Evolutionary conservation across 2,329 filamentous ascomycete species (phyloP).

Genomic region (Fulvia fulva): DNA sequence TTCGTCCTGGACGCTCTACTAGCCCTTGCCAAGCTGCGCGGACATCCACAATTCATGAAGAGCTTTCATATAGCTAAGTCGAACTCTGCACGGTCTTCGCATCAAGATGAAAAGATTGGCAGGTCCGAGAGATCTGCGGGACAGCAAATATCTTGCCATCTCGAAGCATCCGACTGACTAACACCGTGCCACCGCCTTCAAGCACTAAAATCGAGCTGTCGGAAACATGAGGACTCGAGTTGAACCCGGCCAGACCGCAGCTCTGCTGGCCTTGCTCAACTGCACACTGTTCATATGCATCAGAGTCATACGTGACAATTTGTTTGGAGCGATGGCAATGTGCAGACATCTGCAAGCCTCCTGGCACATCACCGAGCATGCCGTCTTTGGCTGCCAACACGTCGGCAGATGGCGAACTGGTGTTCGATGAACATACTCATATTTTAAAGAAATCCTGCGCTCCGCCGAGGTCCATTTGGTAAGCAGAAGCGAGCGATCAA

Average conservation of each 20-base stretch:
- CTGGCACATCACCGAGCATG: slow-evolving; percentile 21
- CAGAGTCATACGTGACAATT: slow-evolving; percentile 25
- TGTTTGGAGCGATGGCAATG: slow-evolving; percentile 18
- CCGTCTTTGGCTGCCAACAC: slow-evolving; percentile 19
- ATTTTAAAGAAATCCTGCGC: slow-evolving; percentile 22
- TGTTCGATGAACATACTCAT: slow-evolving; percentile 22
- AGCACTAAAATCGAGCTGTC: slow-evolving; percentile 27
- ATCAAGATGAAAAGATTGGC: background rate
- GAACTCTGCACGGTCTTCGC: background rate
- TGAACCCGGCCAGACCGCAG: slow-evolving; percentile 9
- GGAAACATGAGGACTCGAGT: slow-evolving; percentile 11
- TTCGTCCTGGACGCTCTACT: slow-evolving; percentile 18
- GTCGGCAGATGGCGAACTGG: slow-evolving; percentile 11
- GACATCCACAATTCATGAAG: slow-evolving; percentile 21
- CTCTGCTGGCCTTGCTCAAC: slow-evolving; percentile 22
- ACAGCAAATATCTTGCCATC: slow-evolving; percentile 4
- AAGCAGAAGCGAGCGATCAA: slow-evolving; percentile 8
- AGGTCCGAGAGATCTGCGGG: background rate
- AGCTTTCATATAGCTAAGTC: slow-evolving; percentile 7
- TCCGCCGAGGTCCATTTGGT: slow-evolving; percentile 15
- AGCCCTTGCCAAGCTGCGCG: slow-evolving; percentile 23
- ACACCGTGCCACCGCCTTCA: slow-evolving; percentile 16
- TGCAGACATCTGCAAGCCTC: slow-evolving; percentile 11
- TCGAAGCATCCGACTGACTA: slow-evolving; percentile 8
- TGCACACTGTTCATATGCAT: slow-evolving; percentile 29